A percentile compares a stretch with the other conserved stretches of the same genome.
Evolutionary conservation across 257 asterid species (phyloP).

Genomic region (Vinca minor): DNA sequence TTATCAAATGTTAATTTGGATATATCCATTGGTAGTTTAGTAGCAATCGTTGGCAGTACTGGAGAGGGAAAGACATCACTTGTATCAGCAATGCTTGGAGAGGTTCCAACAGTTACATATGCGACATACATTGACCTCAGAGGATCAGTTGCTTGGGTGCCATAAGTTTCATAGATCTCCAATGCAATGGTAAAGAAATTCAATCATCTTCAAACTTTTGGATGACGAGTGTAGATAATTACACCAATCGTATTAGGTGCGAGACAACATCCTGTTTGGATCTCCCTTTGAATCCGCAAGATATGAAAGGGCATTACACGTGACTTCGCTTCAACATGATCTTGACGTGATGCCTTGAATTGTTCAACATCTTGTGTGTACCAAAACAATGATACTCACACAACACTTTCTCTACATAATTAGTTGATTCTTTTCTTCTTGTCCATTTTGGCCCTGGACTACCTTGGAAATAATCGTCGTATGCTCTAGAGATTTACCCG

Average conservation of each 20-base stretch:
- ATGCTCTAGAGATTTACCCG: too few relatives aligned
- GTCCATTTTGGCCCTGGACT: too few relatives aligned
- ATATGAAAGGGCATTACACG: conserved; percentile 65
- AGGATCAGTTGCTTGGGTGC: conserved; percentile 89
- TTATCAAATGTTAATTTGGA: conserved; percentile 80
- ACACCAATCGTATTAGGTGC: conserved; percentile 46
- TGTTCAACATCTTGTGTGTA: too few relatives aligned
- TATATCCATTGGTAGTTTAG: conserved; percentile 75
- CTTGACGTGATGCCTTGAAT: too few relatives aligned
- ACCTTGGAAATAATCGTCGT: too few relatives aligned
- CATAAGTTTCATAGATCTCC: conserved; percentile 96
- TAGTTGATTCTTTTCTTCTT: too few relatives aligned
- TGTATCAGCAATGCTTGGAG: conserved; percentile 96
- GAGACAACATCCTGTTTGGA: conserved; percentile 74
- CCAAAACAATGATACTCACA: too few relatives aligned
- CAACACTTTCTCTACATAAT: too few relatives aligned
- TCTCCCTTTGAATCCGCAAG: conserved; percentile 54
- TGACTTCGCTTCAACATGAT: conserved; percentile 68
- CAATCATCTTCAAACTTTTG: neutral
- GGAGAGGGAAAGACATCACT: conserved; percentile 99
- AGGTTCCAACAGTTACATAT: conserved; percentile 70
- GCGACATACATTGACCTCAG: conserved; percentile 48
- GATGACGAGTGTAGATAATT: neutral
- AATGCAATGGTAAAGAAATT: conserved; percentile 74
- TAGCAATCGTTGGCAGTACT: conserved; percentile 88